phyloP scores from a whole-genome alignment of 2,329 filamentous ascomycete species.

The Aspergillus brasiliensis region DNA sequence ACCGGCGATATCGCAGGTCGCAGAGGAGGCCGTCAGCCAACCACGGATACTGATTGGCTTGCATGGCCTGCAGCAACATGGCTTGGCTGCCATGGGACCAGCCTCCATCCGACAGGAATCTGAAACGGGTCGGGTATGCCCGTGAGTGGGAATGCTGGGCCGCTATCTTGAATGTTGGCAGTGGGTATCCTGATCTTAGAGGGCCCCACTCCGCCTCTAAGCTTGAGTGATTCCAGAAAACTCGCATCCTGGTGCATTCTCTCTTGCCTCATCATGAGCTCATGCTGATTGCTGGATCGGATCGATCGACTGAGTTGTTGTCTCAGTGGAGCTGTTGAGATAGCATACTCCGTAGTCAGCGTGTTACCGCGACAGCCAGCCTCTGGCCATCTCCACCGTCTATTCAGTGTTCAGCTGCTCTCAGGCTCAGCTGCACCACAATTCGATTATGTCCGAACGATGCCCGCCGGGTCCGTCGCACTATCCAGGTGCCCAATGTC shows the following conservation, averaged over 20 bases:
- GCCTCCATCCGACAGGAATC: background rate
- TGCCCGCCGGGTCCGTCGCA: conserved; percentile 59
- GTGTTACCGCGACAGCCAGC: conserved; percentile 23
- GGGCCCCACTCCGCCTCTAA: background rate
- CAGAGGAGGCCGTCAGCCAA: background rate
- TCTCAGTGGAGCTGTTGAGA: background rate
- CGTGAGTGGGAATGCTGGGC: background rate
- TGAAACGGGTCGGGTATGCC: conserved; percentile 6
- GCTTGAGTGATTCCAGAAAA: background rate
- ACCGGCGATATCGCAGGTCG: background rate
- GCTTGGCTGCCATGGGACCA: background rate
- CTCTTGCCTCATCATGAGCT: background rate
- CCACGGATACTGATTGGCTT: background rate
- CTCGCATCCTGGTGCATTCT: background rate
- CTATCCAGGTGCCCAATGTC: background rate
- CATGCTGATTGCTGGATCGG: background rate
- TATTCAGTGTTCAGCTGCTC: conserved; percentile 28
- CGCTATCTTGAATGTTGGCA: background rate
- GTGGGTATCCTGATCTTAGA: background rate
- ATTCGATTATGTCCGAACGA: conserved; percentile 63
- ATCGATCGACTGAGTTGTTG: background rate
- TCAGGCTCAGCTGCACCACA: conserved; percentile 60
- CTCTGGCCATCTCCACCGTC: conserved; percentile 32
- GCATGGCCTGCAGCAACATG: background rate
- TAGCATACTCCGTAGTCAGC: conserved; percentile 1